phyloP scores from a whole-genome alignment of 305 asterid genomes.

The Rubia balearica region DNA sequence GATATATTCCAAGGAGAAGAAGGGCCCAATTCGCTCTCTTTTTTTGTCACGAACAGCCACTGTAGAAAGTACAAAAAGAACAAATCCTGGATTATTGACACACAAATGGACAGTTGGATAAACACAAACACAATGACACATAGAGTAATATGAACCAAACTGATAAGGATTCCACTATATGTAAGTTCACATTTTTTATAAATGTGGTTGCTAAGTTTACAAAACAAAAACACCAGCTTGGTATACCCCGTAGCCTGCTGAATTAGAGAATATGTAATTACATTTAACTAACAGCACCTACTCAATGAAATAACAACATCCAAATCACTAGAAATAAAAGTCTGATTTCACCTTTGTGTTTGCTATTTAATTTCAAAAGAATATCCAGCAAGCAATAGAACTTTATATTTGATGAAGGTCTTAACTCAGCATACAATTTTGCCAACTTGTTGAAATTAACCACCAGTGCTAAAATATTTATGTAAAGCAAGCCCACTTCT shows the following conservation, averaged over 20 bases:
- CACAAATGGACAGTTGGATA: neutral
- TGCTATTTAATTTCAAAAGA: neutral
- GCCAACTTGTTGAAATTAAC: neutral
- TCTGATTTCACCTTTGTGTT: neutral
- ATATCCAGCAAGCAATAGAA: neutral
- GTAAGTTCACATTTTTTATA: neutral
- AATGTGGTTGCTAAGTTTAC: neutral
- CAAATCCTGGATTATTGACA: conserved; percentile 6
- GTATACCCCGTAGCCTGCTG: neutral
- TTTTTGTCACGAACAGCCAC: conserved; percentile 89
- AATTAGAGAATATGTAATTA: neutral
- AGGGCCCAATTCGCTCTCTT: conserved; percentile 74
- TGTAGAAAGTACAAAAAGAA: conserved; percentile 34
- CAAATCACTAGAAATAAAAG: neutral
- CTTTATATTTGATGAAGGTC: neutral
- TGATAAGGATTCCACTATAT: neutral
- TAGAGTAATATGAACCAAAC: conserved; percentile 1
- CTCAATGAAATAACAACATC: neutral
- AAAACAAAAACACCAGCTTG: neutral
- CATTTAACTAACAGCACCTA: neutral
- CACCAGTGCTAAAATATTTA: neutral
- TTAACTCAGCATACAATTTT: neutral
- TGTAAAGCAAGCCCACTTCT: neutral
- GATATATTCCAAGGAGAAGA: conserved; percentile 94
- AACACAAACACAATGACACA: neutral